Conservation (phyloP, 2,329 filamentous ascomycete species). For the Fusarium ramigenum region DNA sequence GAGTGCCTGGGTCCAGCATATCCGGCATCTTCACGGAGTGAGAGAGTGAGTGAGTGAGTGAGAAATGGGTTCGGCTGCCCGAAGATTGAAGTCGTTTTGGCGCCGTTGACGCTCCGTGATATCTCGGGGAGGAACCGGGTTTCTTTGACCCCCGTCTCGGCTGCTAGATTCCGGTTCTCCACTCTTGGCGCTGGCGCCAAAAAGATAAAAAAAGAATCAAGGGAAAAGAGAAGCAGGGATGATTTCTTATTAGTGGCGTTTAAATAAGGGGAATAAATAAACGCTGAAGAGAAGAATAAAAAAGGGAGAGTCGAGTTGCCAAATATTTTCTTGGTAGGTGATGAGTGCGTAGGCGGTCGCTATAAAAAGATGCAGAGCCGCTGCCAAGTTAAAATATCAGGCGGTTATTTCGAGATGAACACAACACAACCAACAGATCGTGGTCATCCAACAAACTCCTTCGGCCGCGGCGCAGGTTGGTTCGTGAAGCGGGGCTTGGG, state of each 20-base stretch:
- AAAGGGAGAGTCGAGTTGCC: not conserved
- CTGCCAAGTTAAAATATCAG: conserved; percentile 3
- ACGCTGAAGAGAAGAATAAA: not conserved
- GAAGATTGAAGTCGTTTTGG: conserved; percentile 17
- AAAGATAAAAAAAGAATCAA: conserved; percentile 10
- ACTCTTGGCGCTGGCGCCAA: conserved; percentile 34
- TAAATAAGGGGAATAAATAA: conserved; percentile 9
- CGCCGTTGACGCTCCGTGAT: conserved; percentile 39
- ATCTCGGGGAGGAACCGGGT: conserved; percentile 35
- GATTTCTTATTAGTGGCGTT: conserved; percentile 13
- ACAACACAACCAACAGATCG: conserved; percentile 10
- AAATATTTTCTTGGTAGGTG: not conserved
- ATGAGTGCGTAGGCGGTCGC: not conserved
- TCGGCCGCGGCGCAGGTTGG: conserved; percentile 24
- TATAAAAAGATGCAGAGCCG: conserved; percentile 17
- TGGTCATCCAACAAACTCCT: not conserved
- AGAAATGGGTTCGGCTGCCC: not conserved
- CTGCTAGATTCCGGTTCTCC: conserved; percentile 40
- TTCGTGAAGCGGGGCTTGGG: conserved; percentile 32
- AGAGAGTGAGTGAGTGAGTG: not conserved
- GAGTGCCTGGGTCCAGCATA: conserved; percentile 41
- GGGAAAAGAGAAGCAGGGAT: conserved; percentile 17
- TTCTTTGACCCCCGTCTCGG: conserved; percentile 38
- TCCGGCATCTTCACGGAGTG: conserved; percentile 41
- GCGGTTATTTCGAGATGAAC: conserved; percentile 26